Conservation (phyloP, 2,329 filamentous ascomycete species). For the Emydomyces testavorans region DNA sequence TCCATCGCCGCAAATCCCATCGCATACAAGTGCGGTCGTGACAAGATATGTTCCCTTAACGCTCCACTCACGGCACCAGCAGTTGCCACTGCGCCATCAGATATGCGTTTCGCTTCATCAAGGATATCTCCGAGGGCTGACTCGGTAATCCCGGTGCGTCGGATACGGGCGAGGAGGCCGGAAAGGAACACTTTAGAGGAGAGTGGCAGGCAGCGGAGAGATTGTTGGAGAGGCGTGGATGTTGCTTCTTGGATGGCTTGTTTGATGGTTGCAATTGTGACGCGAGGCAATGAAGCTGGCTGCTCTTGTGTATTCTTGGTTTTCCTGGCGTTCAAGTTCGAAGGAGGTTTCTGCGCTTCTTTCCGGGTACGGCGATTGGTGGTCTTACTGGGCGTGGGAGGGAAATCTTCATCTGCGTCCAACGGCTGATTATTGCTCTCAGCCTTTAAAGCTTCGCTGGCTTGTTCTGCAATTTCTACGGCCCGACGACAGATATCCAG, state of each 20-base stretch:
- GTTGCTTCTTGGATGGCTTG: slow-evolving; percentile 92
- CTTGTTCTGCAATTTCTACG: slow-evolving; percentile 83
- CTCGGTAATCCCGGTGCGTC: slow-evolving; percentile 75
- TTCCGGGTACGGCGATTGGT: slow-evolving; percentile 6
- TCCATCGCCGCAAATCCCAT: slow-evolving; percentile 67
- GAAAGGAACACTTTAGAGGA: slow-evolving; percentile 75
- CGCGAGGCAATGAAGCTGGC: slow-evolving; percentile 40
- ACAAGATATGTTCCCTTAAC: slow-evolving; percentile 51
- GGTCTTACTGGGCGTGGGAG: slow-evolving; percentile 37
- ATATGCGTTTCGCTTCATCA: slow-evolving; percentile 67
- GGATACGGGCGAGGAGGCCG: slow-evolving; percentile 64
- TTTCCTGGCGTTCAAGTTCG: neutral
- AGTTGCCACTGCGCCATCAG: slow-evolving; percentile 32
- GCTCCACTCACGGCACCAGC: slow-evolving; percentile 44
- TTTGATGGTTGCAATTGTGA: slow-evolving; percentile 88
- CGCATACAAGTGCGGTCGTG: slow-evolving; percentile 40
- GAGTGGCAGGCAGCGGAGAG: slow-evolving; percentile 69
- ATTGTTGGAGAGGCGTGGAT: slow-evolving; percentile 80
- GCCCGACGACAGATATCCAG: slow-evolving; percentile 91
- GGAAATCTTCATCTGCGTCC: slow-evolving; percentile 19
- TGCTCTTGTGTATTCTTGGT: slow-evolving; percentile 14
- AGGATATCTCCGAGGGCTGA: slow-evolving; percentile 80
- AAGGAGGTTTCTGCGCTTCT: neutral
- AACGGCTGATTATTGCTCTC: slow-evolving; percentile 7
- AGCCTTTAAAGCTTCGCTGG: slow-evolving; percentile 35